Base-by-base conservation (phyloP, 2,329 filamentous ascomycete genomes). In the Aspergillus unguis region DNA sequence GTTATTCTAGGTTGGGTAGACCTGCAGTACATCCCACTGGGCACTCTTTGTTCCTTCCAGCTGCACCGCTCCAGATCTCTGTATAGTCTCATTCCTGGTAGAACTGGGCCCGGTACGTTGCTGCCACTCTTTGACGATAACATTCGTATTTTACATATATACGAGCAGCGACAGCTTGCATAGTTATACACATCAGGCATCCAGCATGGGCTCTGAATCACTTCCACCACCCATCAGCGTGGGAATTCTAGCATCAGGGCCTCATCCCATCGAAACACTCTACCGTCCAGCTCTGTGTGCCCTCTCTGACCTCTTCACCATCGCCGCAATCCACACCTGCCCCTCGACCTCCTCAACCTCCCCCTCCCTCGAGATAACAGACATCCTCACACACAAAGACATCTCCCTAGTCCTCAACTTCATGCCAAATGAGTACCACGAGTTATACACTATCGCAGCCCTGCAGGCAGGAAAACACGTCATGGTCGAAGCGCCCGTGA, bases 401-500 rank as follows among this genome's bases (percentile, higher is more conserved):
- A 29, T 61, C 38, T 50, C 57, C 25, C 44, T 61, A 5, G 77
- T 84, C 50, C 68, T 83, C 3, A 78, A 85, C 28, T 70, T 85
- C 56, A 72, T 85, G 48, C 70, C 75, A 3, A 77, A 85, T 56
- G 80, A 79, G 25, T 82, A 75, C 54, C 84, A 85, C 62, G 75
- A 74, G n/a, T 54, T 67, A 3, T 77, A 83, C 52, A 75, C 74
- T 2, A 70, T 84, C 27, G 60, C 76, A 0, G 81, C 82, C 0
- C 70, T 86, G 1, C 56, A 77, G 48, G 66, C 77, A 11, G 74
- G 77, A 48, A 86, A 86, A 62, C 71, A 80, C 55, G 77, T 79
- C 8, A 74, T 86, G 53, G 69, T 86, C 3, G 83, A 86, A 62
- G 84, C 85, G 52, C 83, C 84, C 0, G 60, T 83, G 2, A 74